Evolutionary conservation across 2,329 filamentous ascomycete genomes (phyloP), one percentile per base, ranked within the genome.

Genomic region (Fusarium sp.): DNA sequence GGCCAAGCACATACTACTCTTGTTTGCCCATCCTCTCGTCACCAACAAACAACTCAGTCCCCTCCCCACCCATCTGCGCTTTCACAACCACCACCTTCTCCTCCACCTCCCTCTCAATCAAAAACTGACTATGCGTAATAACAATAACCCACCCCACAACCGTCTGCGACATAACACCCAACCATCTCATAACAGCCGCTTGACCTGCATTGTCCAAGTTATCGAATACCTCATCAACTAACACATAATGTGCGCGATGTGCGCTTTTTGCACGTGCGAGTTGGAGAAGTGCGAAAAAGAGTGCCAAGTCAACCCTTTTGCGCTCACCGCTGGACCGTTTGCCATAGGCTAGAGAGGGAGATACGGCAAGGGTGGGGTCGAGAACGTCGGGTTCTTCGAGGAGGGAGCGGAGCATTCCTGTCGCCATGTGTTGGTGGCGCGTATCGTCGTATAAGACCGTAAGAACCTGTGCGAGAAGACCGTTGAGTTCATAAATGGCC

Each of bases 281-380:
- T 11, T 72, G 68, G 14, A 72, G 12, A 10, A 74, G n/a, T 27
- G 73, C 66, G 23, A 75, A 74, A 48, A 73, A 73, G 20, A 75
- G 61, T 0, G 66, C 72, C 6, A 74, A 43, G 18, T 69, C 68
- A 34, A 74, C 18, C 1, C 63, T 66, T 32, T 74, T 73, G 1
- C 72, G 70, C 21, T 74, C 70, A 18, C 72, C 72, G 25, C 66
- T 42, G 1, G 72, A 74, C 2, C 63, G 67, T 42, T 74, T 74
- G 5, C 47, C 37, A 27, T 72, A 72, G 4, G 68, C 58, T 1
- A 74, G 50, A 1, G 68, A 69, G 20, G 46, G 11, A 20, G 64
- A 20, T 9, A 74, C 16, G 10, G 62, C 40, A 23, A 74, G 64
- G 3, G 28, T 63, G 1, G 20, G 47, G 28, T 63, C 55, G 8